Conservation (phyloP, 73 alveolate genomes). For the Tetrahymena borealis region DNA sequence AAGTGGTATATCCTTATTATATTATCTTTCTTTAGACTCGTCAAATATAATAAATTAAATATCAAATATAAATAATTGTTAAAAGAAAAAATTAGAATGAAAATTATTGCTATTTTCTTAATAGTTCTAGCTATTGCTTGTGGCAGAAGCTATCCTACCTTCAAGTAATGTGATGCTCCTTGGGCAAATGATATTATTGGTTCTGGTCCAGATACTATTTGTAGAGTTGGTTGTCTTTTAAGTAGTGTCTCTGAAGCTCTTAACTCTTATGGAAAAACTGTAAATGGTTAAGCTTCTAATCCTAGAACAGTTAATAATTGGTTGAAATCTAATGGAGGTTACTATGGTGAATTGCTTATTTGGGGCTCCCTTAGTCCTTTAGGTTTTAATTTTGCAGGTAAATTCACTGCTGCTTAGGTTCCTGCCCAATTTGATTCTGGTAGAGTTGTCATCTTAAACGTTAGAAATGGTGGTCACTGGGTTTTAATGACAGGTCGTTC, state of each 20-base stretch:
- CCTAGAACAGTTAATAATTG: conserved; percentile 44
- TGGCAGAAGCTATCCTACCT: conserved; percentile 29
- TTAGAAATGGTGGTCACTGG: conserved; percentile 55
- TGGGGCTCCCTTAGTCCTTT: conserved; percentile 47
- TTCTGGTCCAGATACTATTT: conserved; percentile 31
- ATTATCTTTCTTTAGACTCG: too few relatives aligned
- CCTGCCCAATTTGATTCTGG: conserved; percentile 40
- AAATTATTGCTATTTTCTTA: conserved; percentile 8
- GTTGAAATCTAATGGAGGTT: conserved; percentile 47
- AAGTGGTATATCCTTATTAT: too few relatives aligned
- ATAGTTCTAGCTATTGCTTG: background rate
- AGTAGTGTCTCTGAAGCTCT: conserved; percentile 41
- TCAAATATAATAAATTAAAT: too few relatives aligned
- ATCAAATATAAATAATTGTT: too few relatives aligned
- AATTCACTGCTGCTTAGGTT: background rate
- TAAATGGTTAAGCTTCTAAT: conserved; percentile 11
- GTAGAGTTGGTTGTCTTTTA: conserved; percentile 49
- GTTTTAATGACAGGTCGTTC: conserved; percentile 45
- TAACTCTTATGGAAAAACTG: background rate
- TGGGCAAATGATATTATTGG: conserved; percentile 42
- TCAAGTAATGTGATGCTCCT: conserved; percentile 27
- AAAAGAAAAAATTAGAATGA: too few relatives aligned
- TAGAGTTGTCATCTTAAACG: conserved; percentile 32
- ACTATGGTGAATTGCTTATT: conserved; percentile 48
- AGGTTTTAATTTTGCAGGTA: conserved; percentile 9